Conservation (phyloP, 441 rosid species). For the Croton laevigatus region DNA sequence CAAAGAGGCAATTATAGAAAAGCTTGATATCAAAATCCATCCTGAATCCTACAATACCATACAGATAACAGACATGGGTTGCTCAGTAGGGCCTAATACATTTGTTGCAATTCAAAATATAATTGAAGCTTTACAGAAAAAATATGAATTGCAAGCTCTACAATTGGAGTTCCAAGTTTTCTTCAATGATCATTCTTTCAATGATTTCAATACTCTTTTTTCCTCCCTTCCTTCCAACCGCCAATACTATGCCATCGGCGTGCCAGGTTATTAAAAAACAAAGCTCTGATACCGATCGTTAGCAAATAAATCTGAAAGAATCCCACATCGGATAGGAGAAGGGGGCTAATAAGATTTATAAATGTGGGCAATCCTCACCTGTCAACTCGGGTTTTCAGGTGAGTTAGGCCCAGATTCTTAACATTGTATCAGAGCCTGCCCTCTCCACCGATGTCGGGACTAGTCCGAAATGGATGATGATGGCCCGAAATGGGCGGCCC, state of each 20-base stretch:
- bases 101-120: conserved; percentile 21
- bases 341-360: too few species aligned
- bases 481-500: too few species aligned
- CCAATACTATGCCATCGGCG: conserved; percentile 6
- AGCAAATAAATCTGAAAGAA: too few species aligned
- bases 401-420: too few species aligned
- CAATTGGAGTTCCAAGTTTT: conserved; percentile 15
- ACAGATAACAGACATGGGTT: conserved; percentile 11
- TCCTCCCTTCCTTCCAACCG: conserved; percentile 1
- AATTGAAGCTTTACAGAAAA: neutral
- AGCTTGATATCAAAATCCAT: neutral
- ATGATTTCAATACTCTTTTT: conserved; percentile 40
- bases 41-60: neutral
- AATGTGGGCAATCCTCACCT: too few species aligned
- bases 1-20: conserved; percentile 11
- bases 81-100: conserved; percentile 22
- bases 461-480: too few species aligned
- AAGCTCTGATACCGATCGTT: too few species aligned
- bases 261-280: neutral
- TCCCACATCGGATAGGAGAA: too few species aligned
- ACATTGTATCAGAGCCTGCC: too few species aligned
- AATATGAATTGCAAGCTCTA: neutral
- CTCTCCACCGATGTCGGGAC: too few species aligned
- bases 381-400: too few species aligned
- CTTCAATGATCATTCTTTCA: conserved; percentile 21